phyloP scores from a whole-genome alignment of 1,284 basidiomycete genomes.

The Cutaneotrichosporon cyanovorans region DNA sequence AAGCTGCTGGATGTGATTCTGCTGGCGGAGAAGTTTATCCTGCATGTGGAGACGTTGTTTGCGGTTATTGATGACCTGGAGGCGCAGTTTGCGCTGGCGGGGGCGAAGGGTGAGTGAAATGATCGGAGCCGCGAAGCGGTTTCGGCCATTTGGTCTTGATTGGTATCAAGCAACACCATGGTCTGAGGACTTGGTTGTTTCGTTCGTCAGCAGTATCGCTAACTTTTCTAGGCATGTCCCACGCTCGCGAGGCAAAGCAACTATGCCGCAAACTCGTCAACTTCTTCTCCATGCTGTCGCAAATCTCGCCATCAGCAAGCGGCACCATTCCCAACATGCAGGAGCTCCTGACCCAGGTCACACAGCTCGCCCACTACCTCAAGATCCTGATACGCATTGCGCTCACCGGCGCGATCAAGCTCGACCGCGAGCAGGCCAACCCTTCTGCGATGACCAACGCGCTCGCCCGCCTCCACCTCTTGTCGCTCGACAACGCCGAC shows the following conservation, averaged over 20 bases:
- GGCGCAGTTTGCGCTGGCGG: conserved; percentile 72
- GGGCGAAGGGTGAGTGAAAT: conserved; percentile 74
- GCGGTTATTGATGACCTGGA: conserved; percentile 96
- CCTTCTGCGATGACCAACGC: conserved; percentile 79
- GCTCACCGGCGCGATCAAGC: conserved; percentile 86
- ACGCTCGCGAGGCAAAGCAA: conserved; percentile 96
- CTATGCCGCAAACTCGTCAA: conserved; percentile 98
- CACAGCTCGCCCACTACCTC: conserved; percentile 95
- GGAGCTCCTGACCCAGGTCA: conserved; percentile 94
- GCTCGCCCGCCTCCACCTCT: conserved; percentile 81
- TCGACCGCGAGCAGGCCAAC: conserved; percentile 82
- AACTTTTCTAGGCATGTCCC: conserved; percentile 79
- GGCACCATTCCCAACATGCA: conserved; percentile 65
- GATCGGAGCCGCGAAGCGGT: too few relatives aligned
- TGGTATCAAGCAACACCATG: too few relatives aligned
- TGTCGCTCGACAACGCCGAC: conserved; percentile 80
- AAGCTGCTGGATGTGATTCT: conserved; percentile 93
- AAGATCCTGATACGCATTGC: conserved; percentile 99
- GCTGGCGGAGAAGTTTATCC: conserved; percentile 97
- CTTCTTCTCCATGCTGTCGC: conserved; percentile 83
- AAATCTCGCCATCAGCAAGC: conserved; percentile 44
- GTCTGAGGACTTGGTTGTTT: background rate
- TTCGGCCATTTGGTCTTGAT: too few relatives aligned
- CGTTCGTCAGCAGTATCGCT: background rate
- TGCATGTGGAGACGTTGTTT: conserved; percentile 97